Evolutionary conservation across 2,329 filamentous ascomycete genomes (phyloP).

Genomic region (Didymella segeticola): DNA sequence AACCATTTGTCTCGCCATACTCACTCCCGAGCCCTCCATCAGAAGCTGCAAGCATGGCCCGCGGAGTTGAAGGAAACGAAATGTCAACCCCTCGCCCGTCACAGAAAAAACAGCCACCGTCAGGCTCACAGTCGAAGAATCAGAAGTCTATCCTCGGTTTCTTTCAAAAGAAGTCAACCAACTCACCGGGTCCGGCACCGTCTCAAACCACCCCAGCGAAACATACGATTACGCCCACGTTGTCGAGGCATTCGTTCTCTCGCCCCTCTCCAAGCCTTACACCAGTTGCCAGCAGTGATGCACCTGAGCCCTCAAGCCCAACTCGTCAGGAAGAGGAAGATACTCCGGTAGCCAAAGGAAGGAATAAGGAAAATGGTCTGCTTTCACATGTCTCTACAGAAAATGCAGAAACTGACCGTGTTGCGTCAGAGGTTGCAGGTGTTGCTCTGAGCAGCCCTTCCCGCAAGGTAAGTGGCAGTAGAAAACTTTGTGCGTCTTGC

Average conservation of each 20-base stretch:
- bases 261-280: slow-evolving; percentile 60
- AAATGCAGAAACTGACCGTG: slow-evolving; percentile 52
- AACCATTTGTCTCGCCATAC: neutral
- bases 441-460: slow-evolving; percentile 73
- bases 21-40: neutral
- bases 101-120: slow-evolving; percentile 55
- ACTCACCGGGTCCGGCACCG: slow-evolving; percentile 53
- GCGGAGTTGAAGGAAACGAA: slow-evolving; percentile 56
- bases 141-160: slow-evolving; percentile 80
- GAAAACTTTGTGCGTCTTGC: too few relatives aligned
- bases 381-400: slow-evolving; percentile 50
- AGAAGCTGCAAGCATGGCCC: slow-evolving; percentile 44
- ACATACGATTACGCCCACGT: slow-evolving; percentile 33
- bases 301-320: slow-evolving; percentile 69
- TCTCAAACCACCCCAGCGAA: slow-evolving; percentile 35
- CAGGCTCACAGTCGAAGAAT: slow-evolving; percentile 61
- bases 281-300: slow-evolving; percentile 82
- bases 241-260: slow-evolving; percentile 44
- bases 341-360: slow-evolving; percentile 46
- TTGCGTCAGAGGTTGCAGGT: slow-evolving; percentile 52
- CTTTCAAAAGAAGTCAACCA: slow-evolving; percentile 69
- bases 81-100: slow-evolving; percentile 53
- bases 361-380: slow-evolving; percentile 62
- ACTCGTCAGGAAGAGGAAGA: slow-evolving; percentile 65
- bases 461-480: slow-evolving; percentile 70